These are phyloP conservation scores for Acanthochlamys bracteata DNA, from an alignment of 106 monocot genomes.

Conservation along the genomic window DNA sequence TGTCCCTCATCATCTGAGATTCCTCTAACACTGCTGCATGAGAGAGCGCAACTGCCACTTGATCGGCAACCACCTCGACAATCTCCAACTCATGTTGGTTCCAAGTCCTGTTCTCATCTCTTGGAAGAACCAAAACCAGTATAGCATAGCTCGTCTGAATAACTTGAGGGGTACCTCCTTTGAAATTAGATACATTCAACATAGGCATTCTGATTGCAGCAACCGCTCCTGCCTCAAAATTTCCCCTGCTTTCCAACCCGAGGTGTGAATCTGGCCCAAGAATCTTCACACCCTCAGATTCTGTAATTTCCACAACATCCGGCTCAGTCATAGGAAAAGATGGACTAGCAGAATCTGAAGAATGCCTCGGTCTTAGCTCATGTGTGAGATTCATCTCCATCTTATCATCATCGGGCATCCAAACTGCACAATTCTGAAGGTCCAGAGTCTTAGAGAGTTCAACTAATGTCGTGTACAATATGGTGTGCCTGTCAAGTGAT, in stretches of 20 bases:
- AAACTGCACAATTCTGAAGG: slow-evolving; percentile 20
- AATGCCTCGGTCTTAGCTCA: slow-evolving; percentile 8
- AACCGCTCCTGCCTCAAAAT: slow-evolving; percentile 18
- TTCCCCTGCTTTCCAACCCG: slow-evolving; percentile 23
- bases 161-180: slow-evolving; percentile 33
- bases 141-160: slow-evolving; percentile 27
- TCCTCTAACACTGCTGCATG: slow-evolving; percentile 39
- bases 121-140: slow-evolving; percentile 39
- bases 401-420: slow-evolving; percentile 18
- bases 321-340: slow-evolving; percentile 17
- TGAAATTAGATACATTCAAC: slow-evolving; percentile 31
- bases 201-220: slow-evolving; percentile 46
- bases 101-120: slow-evolving; percentile 23
- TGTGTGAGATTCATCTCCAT: slow-evolving; percentile 19
- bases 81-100: slow-evolving; percentile 32
- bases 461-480: slow-evolving; percentile 23
- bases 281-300: slow-evolving; percentile 13
- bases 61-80: slow-evolving; percentile 35
- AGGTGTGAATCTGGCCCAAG: slow-evolving; percentile 25
- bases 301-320: slow-evolving; percentile 13
- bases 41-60: slow-evolving; percentile 39
- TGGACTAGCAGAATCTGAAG: not conserved
- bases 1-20: slow-evolving; percentile 23
- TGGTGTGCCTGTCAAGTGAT: slow-evolving; percentile 21
- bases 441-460: slow-evolving; percentile 28